Evolutionary conservation across 768 basidiomycete species (phyloP), one percentile per base, ranked within the genome.

Genomic region (Gymnopilus dilepis): DNA sequence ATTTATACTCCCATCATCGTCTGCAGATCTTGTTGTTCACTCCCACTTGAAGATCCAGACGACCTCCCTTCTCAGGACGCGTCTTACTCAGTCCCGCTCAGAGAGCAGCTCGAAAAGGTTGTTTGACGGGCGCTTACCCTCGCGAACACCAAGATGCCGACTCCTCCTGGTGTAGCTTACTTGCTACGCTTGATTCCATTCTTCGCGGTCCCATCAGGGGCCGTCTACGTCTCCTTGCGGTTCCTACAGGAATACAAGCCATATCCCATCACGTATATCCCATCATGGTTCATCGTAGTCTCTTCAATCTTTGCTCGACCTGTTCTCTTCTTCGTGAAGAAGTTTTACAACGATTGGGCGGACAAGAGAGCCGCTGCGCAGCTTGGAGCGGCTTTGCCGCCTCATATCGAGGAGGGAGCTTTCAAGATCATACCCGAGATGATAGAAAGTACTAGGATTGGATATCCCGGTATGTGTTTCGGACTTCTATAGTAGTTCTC

Each of bases 351-450:
- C 6, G 62, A 67, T 15, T 72, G 66, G 43, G 54, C 50, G 2
- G 64, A 73, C 42, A 57, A 62, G n/a, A 67, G 67, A 38, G 65
- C 61, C 24, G 77, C 78, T 2, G 70, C 70, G 17, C 70, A 71
- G 21, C 56, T 65, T 34, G 76, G 75, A n/a, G 77, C 78, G 1
- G 67, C 70, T 7, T 41, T 78, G 12, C 71, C 75, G 6, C 77
- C 78, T 1, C 61, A 62, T 17, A 69, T 78, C 30, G 68, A 71
- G 40, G 66, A 70, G 58, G 72, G 67, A 41, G 68, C 70, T 13
- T 51, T 69, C 17, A 69, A 72, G 0, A 53, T 77, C 41, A 47
- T 62, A 30, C 55, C 33, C 4, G 43, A 57, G 45, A 47, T 72
- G 31, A 58, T 72, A 15, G 56, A 69, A n/a, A 75, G 70, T 54